Evolutionary conservation across 495 filamentous ascomycete species (phyloP).

Genomic region (Tirmania nivea): DNA sequence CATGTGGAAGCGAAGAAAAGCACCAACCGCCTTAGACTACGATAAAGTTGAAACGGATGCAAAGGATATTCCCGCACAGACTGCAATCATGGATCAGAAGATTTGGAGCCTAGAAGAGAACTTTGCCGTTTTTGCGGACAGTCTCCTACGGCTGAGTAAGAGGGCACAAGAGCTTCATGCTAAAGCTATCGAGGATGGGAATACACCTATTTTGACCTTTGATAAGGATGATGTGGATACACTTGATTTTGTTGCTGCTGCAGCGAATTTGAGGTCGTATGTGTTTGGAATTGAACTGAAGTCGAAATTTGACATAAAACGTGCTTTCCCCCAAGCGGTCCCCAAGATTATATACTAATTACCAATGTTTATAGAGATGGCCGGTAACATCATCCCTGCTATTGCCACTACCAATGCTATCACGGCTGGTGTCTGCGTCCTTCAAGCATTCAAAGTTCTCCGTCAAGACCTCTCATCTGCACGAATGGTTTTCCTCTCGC

Average conservation of each 20-base stretch:
- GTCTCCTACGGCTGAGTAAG: conserved; percentile 51
- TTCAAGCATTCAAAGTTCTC: conserved; percentile 84
- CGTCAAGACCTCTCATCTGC: conserved; percentile 35
- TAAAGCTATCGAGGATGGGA: conserved; percentile 25
- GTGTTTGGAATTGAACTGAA: conserved; percentile 70
- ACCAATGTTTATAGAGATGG: conserved; percentile 45
- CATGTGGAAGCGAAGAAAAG: conserved; percentile 76
- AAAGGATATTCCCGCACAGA: conserved; percentile 25
- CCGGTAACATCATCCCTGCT: conserved; percentile 94
- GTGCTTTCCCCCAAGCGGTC: conserved; percentile 21
- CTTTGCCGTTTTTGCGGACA: conserved; percentile 67
- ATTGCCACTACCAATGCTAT: conserved; percentile 98
- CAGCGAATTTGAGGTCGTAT: conserved; percentile 66
- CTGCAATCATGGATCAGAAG: conserved; percentile 46
- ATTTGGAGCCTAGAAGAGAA: conserved; percentile 70
- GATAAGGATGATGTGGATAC: conserved; percentile 97
- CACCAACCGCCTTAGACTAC: conserved; percentile 53
- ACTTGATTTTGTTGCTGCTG: conserved; percentile 79
- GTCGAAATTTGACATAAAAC: conserved; percentile 92
- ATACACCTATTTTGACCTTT: conserved; percentile 49
- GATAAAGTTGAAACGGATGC: conserved; percentile 28
- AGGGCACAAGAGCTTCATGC: conserved; percentile 41
- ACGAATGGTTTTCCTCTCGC: conserved; percentile 49
- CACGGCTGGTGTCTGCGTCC: conserved; percentile 75
- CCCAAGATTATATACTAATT: neutral